Evolutionary conservation across 2,329 filamentous ascomycete species (phyloP).

Genomic region (Epichloe festucae): DNA sequence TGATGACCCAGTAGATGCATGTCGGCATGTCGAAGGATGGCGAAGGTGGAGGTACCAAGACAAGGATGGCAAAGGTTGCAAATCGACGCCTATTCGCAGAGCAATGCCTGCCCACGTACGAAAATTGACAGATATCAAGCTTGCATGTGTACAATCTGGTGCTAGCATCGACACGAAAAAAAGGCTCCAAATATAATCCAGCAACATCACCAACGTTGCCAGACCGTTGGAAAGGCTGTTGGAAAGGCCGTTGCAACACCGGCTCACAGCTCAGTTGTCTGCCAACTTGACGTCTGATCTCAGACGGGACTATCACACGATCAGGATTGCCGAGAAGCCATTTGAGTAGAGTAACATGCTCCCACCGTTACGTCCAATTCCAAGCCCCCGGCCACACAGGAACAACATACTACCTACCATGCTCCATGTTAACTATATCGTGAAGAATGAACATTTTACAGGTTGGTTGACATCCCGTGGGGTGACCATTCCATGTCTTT

Average conservation of each 20-base stretch:
- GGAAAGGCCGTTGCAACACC: not conserved
- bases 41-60: not conserved
- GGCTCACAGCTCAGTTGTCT: not conserved
- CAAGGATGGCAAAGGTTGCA: not conserved
- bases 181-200: not conserved
- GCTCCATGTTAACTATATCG: not conserved
- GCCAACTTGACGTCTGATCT: not conserved
- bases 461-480: not conserved
- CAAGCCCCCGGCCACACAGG: not conserved
- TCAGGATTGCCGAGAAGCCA: not conserved
- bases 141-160: not conserved
- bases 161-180: not conserved
- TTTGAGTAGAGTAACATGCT: slow-evolving; percentile 3
- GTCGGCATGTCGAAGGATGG: not conserved
- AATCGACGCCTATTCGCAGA: not conserved
- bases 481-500: not conserved
- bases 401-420: not conserved
- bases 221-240: not conserved
- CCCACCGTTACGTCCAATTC: not conserved
- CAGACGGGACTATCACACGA: not conserved
- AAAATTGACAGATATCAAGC: not conserved
- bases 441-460: not conserved
- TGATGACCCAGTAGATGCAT: not conserved
- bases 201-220: slow-evolving; percentile 6
- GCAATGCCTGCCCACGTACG: not conserved